Evolutionary conservation across 768 basidiomycete species (phyloP).

Genomic region (Leccinum sublutescens): DNA sequence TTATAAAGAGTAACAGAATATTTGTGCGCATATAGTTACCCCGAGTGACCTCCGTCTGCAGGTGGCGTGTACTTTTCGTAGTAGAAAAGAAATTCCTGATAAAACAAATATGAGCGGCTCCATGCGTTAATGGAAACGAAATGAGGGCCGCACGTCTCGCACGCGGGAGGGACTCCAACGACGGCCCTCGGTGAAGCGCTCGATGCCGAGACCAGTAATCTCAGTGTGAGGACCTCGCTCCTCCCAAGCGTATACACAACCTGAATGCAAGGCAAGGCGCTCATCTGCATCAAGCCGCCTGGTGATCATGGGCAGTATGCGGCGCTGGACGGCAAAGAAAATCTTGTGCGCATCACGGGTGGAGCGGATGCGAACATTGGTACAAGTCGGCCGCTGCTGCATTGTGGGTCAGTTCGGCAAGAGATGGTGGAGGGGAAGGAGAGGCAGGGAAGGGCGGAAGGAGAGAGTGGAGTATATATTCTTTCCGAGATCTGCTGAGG

Average conservation of each 20-base stretch:
- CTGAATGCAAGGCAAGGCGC: constrained; percentile 48
- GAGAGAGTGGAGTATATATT: constrained; percentile 32
- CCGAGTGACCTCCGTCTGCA: constrained; percentile 41
- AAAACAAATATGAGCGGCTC: constrained; percentile 13
- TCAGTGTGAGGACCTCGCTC: constrained; percentile 72
- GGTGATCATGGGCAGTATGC: constrained; percentile 67
- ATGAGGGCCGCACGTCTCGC: constrained; percentile 59
- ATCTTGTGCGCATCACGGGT: constrained; percentile 79
- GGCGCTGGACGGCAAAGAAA: constrained; percentile 67
- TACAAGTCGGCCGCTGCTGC: constrained; percentile 70
- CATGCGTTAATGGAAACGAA: constrained; percentile 3
- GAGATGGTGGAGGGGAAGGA: constrained; percentile 15
- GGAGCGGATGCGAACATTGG: constrained; percentile 70
- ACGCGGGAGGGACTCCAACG: constrained; percentile 84
- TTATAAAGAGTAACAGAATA: constrained; percentile 9
- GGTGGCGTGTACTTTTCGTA: constrained; percentile 67
- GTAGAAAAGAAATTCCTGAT: constrained; percentile 81
- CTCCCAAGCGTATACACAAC: constrained; percentile 63
- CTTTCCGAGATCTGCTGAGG: constrained; percentile 31
- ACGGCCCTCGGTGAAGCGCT: constrained; percentile 81
- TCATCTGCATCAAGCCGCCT: constrained; percentile 78
- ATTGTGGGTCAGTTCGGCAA: constrained; percentile 29
- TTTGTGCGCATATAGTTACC: constrained; percentile 32
- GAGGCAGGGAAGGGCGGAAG: constrained; percentile 12
- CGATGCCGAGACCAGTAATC: constrained; percentile 77